Conservation (phyloP, 2,329 filamentous ascomycete genomes). For the Cryphonectria radicalis region DNA sequence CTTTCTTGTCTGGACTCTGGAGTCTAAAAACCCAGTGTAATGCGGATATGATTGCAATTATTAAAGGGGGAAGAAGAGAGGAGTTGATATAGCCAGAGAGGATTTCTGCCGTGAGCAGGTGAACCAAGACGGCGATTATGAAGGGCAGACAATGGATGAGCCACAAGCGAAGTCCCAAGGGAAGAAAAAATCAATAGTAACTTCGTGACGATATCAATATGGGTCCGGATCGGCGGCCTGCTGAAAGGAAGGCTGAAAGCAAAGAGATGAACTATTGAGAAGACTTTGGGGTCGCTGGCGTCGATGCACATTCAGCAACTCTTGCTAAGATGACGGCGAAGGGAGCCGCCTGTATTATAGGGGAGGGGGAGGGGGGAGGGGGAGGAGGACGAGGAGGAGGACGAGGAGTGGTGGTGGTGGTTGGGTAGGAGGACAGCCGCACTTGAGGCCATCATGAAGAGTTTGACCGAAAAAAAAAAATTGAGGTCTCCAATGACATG, state of each 20-base stretch:
- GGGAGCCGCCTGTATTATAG: constrained; percentile 24
- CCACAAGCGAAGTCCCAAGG: constrained; percentile 15
- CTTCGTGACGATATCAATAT: constrained; percentile 20
- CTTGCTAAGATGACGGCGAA: constrained; percentile 9
- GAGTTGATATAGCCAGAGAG: constrained; percentile 2
- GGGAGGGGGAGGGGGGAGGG: background rate
- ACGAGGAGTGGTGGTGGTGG: background rate
- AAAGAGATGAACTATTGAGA: constrained; percentile 26
- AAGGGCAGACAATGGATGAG: constrained; percentile 4
- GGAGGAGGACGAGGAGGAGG: background rate
- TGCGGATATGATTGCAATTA: constrained; percentile 9
- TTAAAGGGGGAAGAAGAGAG: background rate
- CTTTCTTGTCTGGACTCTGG: background rate
- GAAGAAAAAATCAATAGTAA: constrained; percentile 27
- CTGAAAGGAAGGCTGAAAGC: constrained; percentile 29
- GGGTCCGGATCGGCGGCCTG: constrained; percentile 26
- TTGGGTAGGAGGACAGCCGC: background rate
- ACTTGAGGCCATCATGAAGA: constrained; percentile 23
- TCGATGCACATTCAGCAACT: constrained; percentile 18
- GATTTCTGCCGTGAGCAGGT: background rate
- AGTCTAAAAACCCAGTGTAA: background rate
- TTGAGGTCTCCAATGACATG: constrained; percentile 29
- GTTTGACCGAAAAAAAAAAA: background rate
- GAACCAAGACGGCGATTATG: constrained; percentile 13
- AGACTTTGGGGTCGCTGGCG: constrained; percentile 28